A percentile compares a stretch with the other conserved stretches of the same genome.
Evolutionary conservation across 2,329 filamentous ascomycete genomes (phyloP).

Genomic region (Karstenula rhodostoma): DNA sequence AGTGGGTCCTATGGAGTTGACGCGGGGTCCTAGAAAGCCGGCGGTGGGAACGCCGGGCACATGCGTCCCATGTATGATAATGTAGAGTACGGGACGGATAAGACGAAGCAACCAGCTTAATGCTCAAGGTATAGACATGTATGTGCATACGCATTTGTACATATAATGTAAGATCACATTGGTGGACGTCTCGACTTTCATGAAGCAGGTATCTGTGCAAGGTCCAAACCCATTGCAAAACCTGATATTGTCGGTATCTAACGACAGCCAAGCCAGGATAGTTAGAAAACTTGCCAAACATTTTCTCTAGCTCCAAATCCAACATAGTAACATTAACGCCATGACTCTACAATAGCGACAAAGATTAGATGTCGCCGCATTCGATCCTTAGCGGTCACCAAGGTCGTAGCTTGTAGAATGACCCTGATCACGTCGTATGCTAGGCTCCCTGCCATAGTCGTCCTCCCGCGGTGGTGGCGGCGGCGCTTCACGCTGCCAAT

Average conservation of each 20-base stretch:
- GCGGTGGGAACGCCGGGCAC: background rate
- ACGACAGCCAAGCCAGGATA: background rate
- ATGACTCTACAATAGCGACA: constrained; percentile 3
- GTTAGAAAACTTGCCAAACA: background rate
- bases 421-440: constrained; percentile 23
- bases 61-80: constrained; percentile 5
- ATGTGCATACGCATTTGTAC: background rate
- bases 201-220: background rate
- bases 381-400: constrained; percentile 36
- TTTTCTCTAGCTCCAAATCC: constrained; percentile 21
- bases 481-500: constrained; percentile 47
- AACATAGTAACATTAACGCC: constrained; percentile 15
- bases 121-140: background rate
- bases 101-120: background rate
- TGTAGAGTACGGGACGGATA: background rate
- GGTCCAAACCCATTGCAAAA: background rate
- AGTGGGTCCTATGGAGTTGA: background rate
- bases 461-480: constrained; percentile 30
- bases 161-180: constrained; percentile 15
- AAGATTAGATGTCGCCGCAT: constrained; percentile 1
- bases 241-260: background rate
- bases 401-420: constrained; percentile 43
- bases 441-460: constrained; percentile 42
- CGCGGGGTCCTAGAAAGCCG: background rate
- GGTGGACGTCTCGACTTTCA: background rate